These are phyloP conservation scores for Mycena epipterygia DNA, from an alignment of 768 basidiomycete species.

Conservation along the genomic window DNA sequence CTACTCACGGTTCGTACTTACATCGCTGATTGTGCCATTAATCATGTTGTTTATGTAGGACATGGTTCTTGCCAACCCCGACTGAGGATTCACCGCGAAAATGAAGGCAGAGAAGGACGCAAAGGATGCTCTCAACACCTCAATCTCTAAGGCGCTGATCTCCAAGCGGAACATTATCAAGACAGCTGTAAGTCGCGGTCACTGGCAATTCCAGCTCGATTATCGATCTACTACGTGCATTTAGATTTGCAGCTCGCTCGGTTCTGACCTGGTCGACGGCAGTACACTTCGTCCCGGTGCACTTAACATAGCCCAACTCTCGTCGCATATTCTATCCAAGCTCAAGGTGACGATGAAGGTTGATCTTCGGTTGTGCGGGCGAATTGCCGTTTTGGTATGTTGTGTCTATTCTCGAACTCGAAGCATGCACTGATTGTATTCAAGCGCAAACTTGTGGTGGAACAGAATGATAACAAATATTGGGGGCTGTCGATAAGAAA, in stretches of 20 bases:
- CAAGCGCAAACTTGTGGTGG: neutral
- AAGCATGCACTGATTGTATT: neutral
- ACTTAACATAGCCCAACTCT: neutral
- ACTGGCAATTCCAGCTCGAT: neutral
- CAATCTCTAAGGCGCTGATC: neutral
- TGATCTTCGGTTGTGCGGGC: neutral
- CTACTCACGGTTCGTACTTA: neutral
- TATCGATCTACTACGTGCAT: neutral
- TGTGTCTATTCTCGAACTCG: neutral
- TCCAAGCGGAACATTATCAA: neutral
- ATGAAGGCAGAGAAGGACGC: neutral
- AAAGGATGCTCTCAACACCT: neutral
- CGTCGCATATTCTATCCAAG: neutral
- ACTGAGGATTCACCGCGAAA: neutral
- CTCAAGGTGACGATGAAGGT: neutral
- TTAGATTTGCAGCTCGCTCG: neutral
- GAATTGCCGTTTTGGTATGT: conserved; percentile 2
- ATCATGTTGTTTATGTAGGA: too few species aligned
- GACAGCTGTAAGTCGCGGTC: neutral
- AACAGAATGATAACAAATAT: neutral
- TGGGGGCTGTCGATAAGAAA: neutral
- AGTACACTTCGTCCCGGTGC: neutral
- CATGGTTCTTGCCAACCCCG: neutral
- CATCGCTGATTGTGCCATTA: neutral
- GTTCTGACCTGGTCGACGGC: neutral